phyloP scores from a whole-genome alignment of 2,329 filamentous ascomycete genomes.

The Aspergillus fructus region DNA sequence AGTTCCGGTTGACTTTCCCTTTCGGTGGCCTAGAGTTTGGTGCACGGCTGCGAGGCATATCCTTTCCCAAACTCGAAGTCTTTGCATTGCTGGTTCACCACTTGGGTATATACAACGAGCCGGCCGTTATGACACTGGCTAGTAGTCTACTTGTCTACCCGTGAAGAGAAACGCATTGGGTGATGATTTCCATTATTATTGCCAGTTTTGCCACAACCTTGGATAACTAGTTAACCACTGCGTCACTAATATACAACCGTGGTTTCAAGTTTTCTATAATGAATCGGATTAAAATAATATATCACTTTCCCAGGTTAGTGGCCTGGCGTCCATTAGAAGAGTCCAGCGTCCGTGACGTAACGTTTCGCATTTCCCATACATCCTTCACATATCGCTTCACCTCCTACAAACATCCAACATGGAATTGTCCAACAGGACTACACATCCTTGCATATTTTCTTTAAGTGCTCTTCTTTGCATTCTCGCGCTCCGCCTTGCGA shows the following conservation, averaged over 20 bases:
- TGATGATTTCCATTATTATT: background rate
- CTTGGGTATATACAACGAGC: background rate
- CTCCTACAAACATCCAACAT: background rate
- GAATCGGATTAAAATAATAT: background rate
- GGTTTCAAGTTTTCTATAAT: background rate
- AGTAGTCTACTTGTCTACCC: background rate
- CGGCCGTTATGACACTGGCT: background rate
- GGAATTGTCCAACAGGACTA: background rate
- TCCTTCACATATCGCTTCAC: background rate
- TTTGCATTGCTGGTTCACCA: background rate
- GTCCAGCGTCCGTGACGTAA: background rate
- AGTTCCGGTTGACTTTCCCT: background rate
- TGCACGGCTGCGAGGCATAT: background rate
- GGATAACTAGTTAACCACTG: background rate
- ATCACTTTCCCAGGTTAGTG: background rate
- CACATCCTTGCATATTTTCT: background rate
- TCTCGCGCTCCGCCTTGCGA: slow-evolving; percentile 81
- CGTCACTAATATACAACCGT: background rate
- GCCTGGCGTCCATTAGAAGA: background rate
- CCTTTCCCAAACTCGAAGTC: background rate
- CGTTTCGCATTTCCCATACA: slow-evolving; percentile 1
- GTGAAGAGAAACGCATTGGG: background rate
- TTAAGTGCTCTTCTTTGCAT: slow-evolving; percentile 50
- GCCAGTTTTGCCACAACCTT: background rate
- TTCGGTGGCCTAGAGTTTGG: background rate